Evolutionary conservation across 2,329 filamentous ascomycete species (phyloP).

Genomic region (Zalaria obscura): DNA sequence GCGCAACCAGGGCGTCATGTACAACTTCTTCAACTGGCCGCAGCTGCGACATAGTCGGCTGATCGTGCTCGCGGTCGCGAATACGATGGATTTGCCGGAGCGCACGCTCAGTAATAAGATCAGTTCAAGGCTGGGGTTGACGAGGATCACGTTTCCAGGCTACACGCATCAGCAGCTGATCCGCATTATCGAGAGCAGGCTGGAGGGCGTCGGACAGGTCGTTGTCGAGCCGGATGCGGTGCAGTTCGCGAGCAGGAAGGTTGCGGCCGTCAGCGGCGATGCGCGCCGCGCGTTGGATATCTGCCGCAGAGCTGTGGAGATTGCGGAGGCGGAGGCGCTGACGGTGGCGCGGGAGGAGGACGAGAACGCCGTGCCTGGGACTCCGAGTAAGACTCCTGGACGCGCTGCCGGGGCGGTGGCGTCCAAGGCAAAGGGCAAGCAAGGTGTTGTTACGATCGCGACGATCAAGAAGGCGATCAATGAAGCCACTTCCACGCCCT

Average conservation of each 20-base stretch:
- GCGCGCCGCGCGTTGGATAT: constrained; percentile 88
- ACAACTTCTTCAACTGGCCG: constrained; percentile 99
- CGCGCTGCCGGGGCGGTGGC: constrained; percentile 16
- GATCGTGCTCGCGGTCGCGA: constrained; percentile 93
- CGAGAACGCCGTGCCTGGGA: constrained; percentile 32
- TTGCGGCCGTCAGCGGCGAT: constrained; percentile 90
- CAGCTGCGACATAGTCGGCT: constrained; percentile 78
- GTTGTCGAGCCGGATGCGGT: constrained; percentile 88
- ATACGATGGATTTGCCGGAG: constrained; percentile 97
- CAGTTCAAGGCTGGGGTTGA: constrained; percentile 70
- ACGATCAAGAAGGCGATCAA: constrained; percentile 91
- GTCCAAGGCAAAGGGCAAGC: constrained; percentile 13
- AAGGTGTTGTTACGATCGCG: constrained; percentile 66
- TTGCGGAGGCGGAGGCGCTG: constrained; percentile 63
- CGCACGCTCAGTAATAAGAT: constrained; percentile 97
- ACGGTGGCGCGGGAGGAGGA: constrained; percentile 13
- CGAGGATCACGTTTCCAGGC: constrained; percentile 89
- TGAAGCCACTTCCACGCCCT: constrained; percentile 82
- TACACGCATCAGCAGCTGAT: constrained; percentile 97
- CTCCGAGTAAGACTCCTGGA: constrained; percentile 45
- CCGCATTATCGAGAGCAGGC: constrained; percentile 89
- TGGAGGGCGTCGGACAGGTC: constrained; percentile 67
- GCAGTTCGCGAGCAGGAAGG: constrained; percentile 91
- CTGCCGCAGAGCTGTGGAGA: constrained; percentile 84
- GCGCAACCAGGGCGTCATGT: constrained; percentile 99